Evolutionary conservation across 345 rosid genomes (phyloP).

Genomic region (Hibiscus mutabilis): DNA sequence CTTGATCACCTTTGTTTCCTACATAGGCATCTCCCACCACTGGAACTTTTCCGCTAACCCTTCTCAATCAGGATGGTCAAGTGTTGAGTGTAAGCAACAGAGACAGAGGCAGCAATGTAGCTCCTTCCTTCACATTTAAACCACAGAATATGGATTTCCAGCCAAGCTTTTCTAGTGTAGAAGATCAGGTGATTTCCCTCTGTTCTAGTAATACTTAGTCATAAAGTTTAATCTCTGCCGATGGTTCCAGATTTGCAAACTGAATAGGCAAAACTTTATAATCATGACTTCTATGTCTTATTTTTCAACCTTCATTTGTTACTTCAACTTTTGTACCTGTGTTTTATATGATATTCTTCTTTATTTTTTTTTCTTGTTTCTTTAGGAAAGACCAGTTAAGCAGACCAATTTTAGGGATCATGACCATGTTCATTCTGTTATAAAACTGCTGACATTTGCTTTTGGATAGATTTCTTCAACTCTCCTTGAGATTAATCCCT

Average conservation of each 20-base stretch:
- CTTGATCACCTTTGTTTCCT: not conserved
- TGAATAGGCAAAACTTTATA: not conserved
- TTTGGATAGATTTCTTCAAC: conserved; percentile 8
- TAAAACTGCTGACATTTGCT: not conserved
- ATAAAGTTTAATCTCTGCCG: not conserved
- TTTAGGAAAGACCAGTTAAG: not conserved
- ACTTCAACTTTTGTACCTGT: not conserved
- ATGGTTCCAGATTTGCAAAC: not conserved
- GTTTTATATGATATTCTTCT: not conserved
- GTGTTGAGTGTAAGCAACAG: conserved; percentile 16
- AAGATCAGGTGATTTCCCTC: conserved; percentile 31
- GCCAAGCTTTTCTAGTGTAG: conserved; percentile 17
- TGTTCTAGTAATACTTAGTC: not conserved
- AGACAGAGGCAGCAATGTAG: conserved; percentile 9
- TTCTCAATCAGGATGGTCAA: conserved; percentile 21
- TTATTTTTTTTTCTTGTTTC: not conserved
- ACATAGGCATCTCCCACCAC: conserved; percentile 47
- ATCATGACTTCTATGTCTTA: not conserved
- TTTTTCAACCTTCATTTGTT: not conserved
- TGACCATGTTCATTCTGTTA: not conserved
- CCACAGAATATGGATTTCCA: conserved; percentile 16
- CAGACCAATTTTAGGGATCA: not conserved
- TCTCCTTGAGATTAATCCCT: not conserved
- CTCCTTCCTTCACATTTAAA: conserved; percentile 23
- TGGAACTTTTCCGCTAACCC: conserved; percentile 26